Percentiles rank a stretch among this genome's conserved stretches.
Evolutionary conservation across 2,329 filamentous ascomycete species (phyloP).

Genomic region (Aschersonia sp.): DNA sequence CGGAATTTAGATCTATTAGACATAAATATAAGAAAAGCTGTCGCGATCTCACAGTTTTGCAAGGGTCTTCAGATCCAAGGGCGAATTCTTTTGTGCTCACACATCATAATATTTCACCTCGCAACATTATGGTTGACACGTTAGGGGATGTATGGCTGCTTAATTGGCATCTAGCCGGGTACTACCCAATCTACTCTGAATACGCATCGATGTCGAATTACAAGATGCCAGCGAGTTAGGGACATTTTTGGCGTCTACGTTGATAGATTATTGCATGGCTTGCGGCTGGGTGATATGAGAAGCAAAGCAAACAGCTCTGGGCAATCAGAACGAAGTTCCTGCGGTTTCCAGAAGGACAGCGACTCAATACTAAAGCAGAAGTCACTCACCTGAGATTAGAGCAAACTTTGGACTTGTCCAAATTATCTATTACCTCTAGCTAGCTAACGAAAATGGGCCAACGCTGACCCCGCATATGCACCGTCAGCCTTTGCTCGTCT

Average conservation of each 20-base stretch:
- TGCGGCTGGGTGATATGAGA: slow-evolving; percentile 1
- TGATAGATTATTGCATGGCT: background rate
- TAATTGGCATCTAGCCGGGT: slow-evolving; percentile 1
- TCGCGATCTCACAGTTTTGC: background rate
- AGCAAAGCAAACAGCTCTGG: background rate
- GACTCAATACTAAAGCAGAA: background rate
- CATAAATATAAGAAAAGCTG: background rate
- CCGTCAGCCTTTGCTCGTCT: too few relatives aligned
- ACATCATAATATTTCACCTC: slow-evolving; percentile 1
- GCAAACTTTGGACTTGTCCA: background rate
- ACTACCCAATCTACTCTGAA: background rate
- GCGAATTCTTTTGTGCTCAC: background rate
- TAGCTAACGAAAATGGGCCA: background rate
- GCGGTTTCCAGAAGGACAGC: background rate
- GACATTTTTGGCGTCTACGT: background rate
- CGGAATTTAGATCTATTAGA: background rate
- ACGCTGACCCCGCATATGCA: too few relatives aligned
- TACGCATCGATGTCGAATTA: slow-evolving; percentile 1
- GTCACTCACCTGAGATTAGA: background rate
- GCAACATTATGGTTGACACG: background rate
- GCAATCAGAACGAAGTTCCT: background rate
- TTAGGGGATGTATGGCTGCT: background rate
- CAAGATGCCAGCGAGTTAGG: background rate
- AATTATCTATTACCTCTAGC: background rate
- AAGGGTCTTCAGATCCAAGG: background rate